Percentiles rank a stretch among this genome's conserved stretches.
Evolutionary conservation across 2,329 filamentous ascomycete genomes (phyloP).

Genomic region (Epicoccum sorghinum): DNA sequence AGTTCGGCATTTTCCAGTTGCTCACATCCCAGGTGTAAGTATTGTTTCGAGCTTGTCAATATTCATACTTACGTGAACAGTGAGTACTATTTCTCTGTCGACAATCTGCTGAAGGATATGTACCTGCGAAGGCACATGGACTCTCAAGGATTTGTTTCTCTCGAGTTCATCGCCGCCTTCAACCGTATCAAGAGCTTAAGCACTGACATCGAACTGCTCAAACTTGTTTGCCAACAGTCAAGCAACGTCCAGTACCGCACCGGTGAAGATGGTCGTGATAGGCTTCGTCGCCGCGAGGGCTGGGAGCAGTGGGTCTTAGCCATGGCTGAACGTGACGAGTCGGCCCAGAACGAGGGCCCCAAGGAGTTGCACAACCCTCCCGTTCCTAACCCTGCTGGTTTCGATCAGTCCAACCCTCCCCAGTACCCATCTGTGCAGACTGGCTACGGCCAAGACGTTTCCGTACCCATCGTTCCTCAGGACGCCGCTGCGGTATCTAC

Average conservation of each 20-base stretch:
- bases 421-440: slow-evolving; percentile 38
- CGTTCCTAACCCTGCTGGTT: slow-evolving; percentile 45
- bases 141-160: slow-evolving; percentile 85
- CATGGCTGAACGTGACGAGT: slow-evolving; percentile 71
- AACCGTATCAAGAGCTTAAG: slow-evolving; percentile 79
- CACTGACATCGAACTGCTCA: slow-evolving; percentile 74
- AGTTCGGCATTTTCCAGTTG: slow-evolving; percentile 62
- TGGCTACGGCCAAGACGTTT: slow-evolving; percentile 32
- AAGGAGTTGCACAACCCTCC: slow-evolving; percentile 51
- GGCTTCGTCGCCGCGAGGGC: slow-evolving; percentile 73
- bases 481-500: slow-evolving; percentile 14
- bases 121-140: slow-evolving; percentile 93
- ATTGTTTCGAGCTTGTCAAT: neutral
- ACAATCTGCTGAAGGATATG: slow-evolving; percentile 93
- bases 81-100: slow-evolving; percentile 96
- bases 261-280: slow-evolving; percentile 78
- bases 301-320: slow-evolving; percentile 83
- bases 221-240: slow-evolving; percentile 75
- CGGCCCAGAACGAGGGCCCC: slow-evolving; percentile 77
- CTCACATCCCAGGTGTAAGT: slow-evolving; percentile 65
- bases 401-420: slow-evolving; percentile 39
- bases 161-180: slow-evolving; percentile 83
- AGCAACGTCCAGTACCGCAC: slow-evolving; percentile 74
- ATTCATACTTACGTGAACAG: slow-evolving; percentile 56
- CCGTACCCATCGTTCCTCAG: slow-evolving; percentile 26